Base-by-base conservation (phyloP, 2,329 filamentous ascomycete species). In the Talaromyces atroroseus region DNA sequence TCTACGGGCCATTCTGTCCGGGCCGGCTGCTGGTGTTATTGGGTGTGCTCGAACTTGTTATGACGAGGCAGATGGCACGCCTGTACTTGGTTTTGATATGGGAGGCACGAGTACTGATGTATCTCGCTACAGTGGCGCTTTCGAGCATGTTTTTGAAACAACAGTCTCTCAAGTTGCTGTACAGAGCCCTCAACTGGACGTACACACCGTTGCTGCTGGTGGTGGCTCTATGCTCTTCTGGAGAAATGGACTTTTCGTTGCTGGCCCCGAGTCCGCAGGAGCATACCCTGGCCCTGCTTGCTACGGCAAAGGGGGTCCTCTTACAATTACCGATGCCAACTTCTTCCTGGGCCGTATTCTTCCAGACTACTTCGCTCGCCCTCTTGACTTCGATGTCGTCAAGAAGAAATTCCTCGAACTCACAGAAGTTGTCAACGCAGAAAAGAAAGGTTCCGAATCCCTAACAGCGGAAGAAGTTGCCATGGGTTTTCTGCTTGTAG, bases 11-110 rank as follows among this genome's bases (percentile, higher is more conserved):
- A 94, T 96, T 56, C 70, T 96, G 3, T 95, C 89, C 1, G 91
- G 91, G 0, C 91, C 91, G 1, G 91, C 91, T 18, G 91, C 90
- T 38, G 91, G 91, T 48, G 91, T 96, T 0, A 90, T 96, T 0
- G 91, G 91, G 2, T 95, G 95, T 69, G 90, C 91, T n/a, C 82
- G 90, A 32, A 96, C 91, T 0, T 92, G 87, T 0, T 96, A 92
- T 67, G 91, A 96, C 62, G 80, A 85, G 0, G 78, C 87, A 58
- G 92, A 88, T 0, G 87, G 84, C 64, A 89, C 83, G 1, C 90
- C 90, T 0, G 88, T 96, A 5, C 94, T 96, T 64, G 92, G 92
- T 0, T 96, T 96, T 67, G 92, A 96, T 66, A 96, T 96, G 92
- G 90, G 90, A 29, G 91, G 91, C 10, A 96, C 92, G 0, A 91